phyloP scores from a whole-genome alignment of 176 grass and related monocot genomes.

The Oryza coarctata region DNA sequence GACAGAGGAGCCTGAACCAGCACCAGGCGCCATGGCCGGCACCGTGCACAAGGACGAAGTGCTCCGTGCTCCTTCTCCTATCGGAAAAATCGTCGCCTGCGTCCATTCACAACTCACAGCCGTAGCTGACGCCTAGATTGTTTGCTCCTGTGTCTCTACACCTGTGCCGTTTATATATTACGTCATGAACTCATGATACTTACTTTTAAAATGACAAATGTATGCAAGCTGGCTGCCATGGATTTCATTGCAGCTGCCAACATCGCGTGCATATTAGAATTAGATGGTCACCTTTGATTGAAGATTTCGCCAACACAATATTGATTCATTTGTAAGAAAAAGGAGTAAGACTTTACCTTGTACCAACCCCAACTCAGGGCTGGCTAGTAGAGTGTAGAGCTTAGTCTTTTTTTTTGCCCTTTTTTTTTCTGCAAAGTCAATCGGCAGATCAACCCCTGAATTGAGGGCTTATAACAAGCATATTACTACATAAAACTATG shows the following conservation, averaged over 20 bases:
- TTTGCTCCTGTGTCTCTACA: not conserved
- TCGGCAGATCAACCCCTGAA: not conserved
- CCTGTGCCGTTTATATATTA: not conserved
- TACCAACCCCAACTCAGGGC: too few species aligned
- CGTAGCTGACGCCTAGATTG: not conserved
- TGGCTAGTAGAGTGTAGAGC: too few species aligned
- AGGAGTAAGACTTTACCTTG: not conserved
- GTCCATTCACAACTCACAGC: not conserved
- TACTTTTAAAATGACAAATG: not conserved
- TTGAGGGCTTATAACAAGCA: too few species aligned
- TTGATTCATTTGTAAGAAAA: not conserved
- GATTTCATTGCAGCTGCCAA: not conserved
- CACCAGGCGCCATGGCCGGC: conserved; percentile 58
- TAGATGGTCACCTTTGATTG: not conserved
- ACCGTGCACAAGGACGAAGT: conserved; percentile 57
- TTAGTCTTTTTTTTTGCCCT: not conserved
- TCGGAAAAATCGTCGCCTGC: not conserved
- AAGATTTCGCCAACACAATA: not conserved
- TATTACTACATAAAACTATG: too few species aligned
- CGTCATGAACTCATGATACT: not conserved
- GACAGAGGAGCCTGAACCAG: conserved; percentile 48
- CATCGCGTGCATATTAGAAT: not conserved
- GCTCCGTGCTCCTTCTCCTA: conserved; percentile 18
- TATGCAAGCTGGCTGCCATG: not conserved
- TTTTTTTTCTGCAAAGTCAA: not conserved